Evolutionary conservation across 176 grass and related monocot species (phyloP).

Genomic region (Oryza punctata): DNA sequence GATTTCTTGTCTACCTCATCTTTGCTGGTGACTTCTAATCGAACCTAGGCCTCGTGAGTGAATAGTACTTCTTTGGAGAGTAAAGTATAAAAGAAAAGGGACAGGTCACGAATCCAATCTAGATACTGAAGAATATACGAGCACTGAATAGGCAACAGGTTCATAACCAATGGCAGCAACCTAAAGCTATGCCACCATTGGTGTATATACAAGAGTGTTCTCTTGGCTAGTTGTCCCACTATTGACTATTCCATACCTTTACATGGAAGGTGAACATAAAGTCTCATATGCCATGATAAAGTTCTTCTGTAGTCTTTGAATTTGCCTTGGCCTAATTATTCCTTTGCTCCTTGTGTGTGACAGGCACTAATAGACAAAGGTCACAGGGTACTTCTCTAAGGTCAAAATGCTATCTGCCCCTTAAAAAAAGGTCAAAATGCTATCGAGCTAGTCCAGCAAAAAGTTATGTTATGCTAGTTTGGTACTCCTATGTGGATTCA

Average conservation of each 20-base stretch:
- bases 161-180: neutral
- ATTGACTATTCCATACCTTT: constrained; percentile 26
- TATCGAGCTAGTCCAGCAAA: constrained; percentile 37
- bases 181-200: constrained; percentile 13
- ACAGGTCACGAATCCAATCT: neutral
- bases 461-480: constrained; percentile 11
- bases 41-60: neutral
- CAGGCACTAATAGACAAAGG: constrained; percentile 10
- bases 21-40: neutral
- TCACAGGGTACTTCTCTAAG: constrained; percentile 6
- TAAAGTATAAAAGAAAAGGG: neutral
- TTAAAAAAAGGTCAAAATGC: constrained; percentile 38
- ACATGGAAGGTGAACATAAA: constrained; percentile 22
- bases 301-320: constrained; percentile 17
- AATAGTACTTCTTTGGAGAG: neutral
- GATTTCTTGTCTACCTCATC: neutral
- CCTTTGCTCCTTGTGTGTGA: constrained; percentile 17
- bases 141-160: neutral
- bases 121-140: constrained; percentile 25
- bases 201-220: constrained; percentile 21
- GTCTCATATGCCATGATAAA: constrained; percentile 27
- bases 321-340: constrained; percentile 41
- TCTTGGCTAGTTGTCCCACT: constrained; percentile 7
- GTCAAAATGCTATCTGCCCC: constrained; percentile 44
- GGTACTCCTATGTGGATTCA: neutral